phyloP scores from a whole-genome alignment of 2,329 filamentous ascomycete species.

The Colletotrichum melonis region DNA sequence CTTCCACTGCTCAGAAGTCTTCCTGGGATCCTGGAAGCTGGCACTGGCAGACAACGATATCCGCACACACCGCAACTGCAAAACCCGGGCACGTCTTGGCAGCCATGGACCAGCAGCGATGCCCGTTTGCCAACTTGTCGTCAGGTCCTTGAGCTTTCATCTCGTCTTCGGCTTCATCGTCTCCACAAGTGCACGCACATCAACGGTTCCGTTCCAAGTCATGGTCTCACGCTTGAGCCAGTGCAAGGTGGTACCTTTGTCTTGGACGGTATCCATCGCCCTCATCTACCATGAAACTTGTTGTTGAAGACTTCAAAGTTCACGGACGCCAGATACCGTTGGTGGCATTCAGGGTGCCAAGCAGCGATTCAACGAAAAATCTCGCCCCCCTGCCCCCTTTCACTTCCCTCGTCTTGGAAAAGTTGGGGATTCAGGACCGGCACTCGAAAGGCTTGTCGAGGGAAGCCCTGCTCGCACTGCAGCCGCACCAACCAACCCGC shows the following conservation, averaged over 20 bases:
- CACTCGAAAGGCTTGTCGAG: conserved; percentile 29
- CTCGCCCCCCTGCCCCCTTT: background rate
- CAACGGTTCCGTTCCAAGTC: background rate
- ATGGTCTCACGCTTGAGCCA: background rate
- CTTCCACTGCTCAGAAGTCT: background rate
- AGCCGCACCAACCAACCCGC: conserved; percentile 32
- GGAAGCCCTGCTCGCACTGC: conserved; percentile 16
- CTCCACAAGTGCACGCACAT: conserved; percentile 19
- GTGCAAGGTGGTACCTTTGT: background rate
- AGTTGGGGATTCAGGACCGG: conserved; percentile 26
- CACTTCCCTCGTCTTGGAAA: conserved; percentile 23
- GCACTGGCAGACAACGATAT: background rate
- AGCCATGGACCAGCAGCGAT: conserved; percentile 19
- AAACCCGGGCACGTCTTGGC: conserved; percentile 29
- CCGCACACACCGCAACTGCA: conserved; percentile 31
- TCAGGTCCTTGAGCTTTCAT: conserved; percentile 15
- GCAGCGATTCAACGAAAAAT: background rate
- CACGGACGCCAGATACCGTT: background rate
- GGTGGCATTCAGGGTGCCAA: background rate
- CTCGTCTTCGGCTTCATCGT: conserved; percentile 19
- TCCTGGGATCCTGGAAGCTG: no score
- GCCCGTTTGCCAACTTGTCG: background rate
- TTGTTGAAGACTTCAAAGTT: background rate
- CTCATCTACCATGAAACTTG: background rate
- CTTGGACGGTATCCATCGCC: background rate